Percentiles rank a stretch among this genome's conserved stretches.
These are phyloP conservation scores for Physocladia obscura DNA, from an alignment of 192 early-diverging fungal genomes.

Conservation along the genomic window DNA sequence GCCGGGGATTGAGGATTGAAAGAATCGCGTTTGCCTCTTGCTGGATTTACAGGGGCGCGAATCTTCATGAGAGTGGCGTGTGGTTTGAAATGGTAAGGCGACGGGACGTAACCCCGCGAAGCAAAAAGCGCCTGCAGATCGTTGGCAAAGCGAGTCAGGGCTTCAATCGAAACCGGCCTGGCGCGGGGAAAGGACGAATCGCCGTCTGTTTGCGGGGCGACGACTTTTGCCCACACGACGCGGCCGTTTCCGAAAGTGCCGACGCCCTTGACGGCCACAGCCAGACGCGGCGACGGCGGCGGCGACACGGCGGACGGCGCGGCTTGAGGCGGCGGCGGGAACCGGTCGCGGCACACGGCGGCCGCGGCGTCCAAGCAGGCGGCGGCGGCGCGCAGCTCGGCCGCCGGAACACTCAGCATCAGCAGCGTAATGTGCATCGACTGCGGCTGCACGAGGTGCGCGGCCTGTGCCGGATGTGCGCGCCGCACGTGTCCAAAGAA, in stretches of 20 bases:
- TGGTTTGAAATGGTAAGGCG: neutral
- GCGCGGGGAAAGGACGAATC: neutral
- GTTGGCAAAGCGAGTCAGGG: neutral
- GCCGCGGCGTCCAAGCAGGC: neutral
- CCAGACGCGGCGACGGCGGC: neutral
- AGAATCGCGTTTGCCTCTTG: neutral
- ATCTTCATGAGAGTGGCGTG: constrained; percentile 14
- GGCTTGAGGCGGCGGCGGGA: neutral
- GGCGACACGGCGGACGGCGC: neutral
- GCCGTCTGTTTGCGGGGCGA: too few relatives aligned
- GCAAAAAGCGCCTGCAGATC: constrained; percentile 7
- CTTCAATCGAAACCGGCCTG: neutral
- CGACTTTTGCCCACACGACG: constrained; percentile 8
- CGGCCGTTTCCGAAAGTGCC: constrained; percentile 11
- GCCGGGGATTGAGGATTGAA: neutral
- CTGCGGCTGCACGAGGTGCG: neutral
- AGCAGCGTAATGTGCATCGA: constrained; percentile 6
- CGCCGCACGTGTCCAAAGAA: neutral
- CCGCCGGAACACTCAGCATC: neutral
- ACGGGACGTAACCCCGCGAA: neutral
- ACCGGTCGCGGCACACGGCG: neutral
- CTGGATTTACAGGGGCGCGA: neutral
- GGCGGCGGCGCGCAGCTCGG: neutral
- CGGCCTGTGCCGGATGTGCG: neutral
- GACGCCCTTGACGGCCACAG: neutral